Conservation (phyloP, 768 basidiomycete species). For the Erythrobasidium yunnanense region DNA sequence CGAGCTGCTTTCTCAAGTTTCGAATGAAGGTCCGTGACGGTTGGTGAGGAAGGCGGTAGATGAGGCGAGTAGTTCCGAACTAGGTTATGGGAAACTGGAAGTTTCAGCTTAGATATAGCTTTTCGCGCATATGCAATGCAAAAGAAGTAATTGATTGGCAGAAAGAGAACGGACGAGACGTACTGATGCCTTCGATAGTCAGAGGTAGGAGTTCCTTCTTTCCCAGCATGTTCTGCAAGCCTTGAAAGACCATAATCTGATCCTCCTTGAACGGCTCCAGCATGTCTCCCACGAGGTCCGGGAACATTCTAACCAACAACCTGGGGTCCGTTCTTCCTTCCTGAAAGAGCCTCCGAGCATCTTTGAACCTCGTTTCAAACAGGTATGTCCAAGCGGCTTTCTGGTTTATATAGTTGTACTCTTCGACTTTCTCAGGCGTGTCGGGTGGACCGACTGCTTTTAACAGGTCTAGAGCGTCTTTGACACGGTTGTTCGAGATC, state of each 20-base stretch:
- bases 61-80: slow-evolving; percentile 36
- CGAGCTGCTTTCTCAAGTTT: slow-evolving; percentile 20
- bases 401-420: slow-evolving; percentile 13
- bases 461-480: slow-evolving; percentile 27
- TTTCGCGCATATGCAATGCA: too few species aligned
- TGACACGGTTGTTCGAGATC: slow-evolving; percentile 26
- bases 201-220: background rate
- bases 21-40: slow-evolving; percentile 21
- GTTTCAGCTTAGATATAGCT: background rate
- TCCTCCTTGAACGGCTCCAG: background rate
- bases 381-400: slow-evolving; percentile 16
- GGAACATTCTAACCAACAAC: slow-evolving; percentile 9
- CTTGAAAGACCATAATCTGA: background rate
- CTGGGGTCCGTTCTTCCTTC: background rate
- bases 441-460: slow-evolving; percentile 8
- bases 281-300: background rate
- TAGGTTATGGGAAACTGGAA: slow-evolving; percentile 32
- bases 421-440: slow-evolving; percentile 19
- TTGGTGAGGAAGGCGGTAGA: slow-evolving; percentile 29
- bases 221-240: background rate
- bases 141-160: too few species aligned
- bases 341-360: slow-evolving; percentile 5
- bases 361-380: slow-evolving; percentile 4
- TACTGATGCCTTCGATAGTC: slow-evolving; percentile 32
- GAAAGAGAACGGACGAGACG: too few species aligned